Base-by-base conservation (phyloP, 345 rosid genomes). In the Gossypium mustelinum region DNA sequence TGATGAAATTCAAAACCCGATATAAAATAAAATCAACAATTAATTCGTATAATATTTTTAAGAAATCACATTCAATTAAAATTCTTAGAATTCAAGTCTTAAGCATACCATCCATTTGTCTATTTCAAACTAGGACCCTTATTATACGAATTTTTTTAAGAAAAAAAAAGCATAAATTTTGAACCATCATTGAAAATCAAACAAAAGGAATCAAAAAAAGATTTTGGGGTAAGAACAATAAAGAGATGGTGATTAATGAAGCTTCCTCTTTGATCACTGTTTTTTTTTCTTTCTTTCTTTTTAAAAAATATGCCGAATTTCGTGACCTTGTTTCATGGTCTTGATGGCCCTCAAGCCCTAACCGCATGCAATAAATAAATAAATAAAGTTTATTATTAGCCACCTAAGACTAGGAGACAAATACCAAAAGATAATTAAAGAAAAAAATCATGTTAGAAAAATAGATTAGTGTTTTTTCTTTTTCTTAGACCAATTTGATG, bases 211-310 rank as follows among this genome's bases (percentile, higher is more conserved):
- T 52, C 56, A 14, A 34, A 34, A n/a, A 34, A 4, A 39, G 17
- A 20, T 11, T 52, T 55, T 50, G 54, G 41, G 22, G 63, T 24
- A 57, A 18, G 29, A 60, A 68, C 71, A 76, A 72, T 61, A 71
- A 60, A 24, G 27, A 69, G 68, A 72, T 62, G 14, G 77, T 12
- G 79, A 79, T 56, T 43, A 76, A 73, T 73, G 81, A 78, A 81
- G 81, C 41, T 81, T 77, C 78, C 43, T 73, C 44, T 68, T 9
- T 22, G 0, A 2, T 29, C 9, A 55, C 22, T 20, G 20, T 55
- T 7, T 20, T 57, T 25, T 3, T 29, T 56, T 58, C 18, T 7
- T 57, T 57, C 41, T 34, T 34, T 18, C 18, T 64, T 24, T 62
- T 39, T 7, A 27, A 69, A 43, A 59, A 54, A 29, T 27, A 52